These are phyloP conservation scores for Murraya paniculata DNA, from an alignment of 345 rosid genomes.

Conservation along the genomic window DNA sequence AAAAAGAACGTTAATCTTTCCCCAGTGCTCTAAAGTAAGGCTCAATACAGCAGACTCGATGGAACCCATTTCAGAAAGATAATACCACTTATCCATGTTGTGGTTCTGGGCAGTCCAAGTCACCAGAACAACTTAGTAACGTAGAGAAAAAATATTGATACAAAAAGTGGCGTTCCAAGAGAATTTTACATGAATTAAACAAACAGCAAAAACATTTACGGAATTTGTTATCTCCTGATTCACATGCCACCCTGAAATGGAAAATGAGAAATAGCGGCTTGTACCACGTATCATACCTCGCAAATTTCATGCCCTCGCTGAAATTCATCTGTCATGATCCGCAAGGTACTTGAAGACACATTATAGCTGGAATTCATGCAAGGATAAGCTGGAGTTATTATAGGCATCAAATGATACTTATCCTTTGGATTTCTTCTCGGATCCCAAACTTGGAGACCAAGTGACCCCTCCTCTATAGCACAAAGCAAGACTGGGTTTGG, in stretches of 20 bases:
- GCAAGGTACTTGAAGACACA: conserved; percentile 84
- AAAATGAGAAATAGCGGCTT: not conserved
- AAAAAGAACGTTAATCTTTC: conserved; percentile 4
- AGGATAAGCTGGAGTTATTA: conserved; percentile 97
- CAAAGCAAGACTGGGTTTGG: conserved; percentile 97
- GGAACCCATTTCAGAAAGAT: not conserved
- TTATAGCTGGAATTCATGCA: conserved; percentile 98
- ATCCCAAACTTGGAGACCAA: conserved; percentile 97
- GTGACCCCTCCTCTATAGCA: conserved; percentile 78
- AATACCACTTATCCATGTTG: not conserved
- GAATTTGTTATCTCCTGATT: not conserved
- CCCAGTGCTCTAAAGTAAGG: not conserved
- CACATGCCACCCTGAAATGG: not conserved
- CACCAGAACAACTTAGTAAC: not conserved
- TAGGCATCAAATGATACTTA: conserved; percentile 88
- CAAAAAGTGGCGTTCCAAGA: not conserved
- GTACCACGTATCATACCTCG: conserved; percentile 59
- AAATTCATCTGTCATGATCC: conserved; percentile 89
- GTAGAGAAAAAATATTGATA: not conserved
- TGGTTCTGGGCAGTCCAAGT: not conserved
- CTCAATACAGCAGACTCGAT: not conserved
- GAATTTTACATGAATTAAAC: not conserved
- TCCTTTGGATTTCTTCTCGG: conserved; percentile 90
- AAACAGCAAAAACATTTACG: not conserved
- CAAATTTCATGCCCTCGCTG: conserved; percentile 89